Evolutionary conservation across 1,139 yeast species (phyloP).

Genomic region (Debaryomycetaceae sp.): DNA sequence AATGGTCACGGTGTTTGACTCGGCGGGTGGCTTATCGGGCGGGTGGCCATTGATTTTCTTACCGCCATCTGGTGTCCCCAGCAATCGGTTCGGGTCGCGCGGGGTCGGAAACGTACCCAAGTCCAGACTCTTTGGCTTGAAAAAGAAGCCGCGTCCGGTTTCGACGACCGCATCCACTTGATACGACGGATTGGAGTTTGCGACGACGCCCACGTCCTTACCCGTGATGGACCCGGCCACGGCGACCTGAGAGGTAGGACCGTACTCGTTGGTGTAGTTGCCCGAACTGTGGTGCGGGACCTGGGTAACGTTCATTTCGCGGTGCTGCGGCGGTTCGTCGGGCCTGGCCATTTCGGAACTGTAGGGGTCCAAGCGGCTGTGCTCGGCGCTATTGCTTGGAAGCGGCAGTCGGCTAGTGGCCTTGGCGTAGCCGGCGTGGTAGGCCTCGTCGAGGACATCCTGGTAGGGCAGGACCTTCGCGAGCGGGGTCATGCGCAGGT

Average conservation of each 20-base stretch:
- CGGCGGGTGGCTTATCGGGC: too few relatives aligned
- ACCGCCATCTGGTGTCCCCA: too few relatives aligned
- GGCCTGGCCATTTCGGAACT: too few relatives aligned
- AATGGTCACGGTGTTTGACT: too few relatives aligned
- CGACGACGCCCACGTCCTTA: constrained; percentile 2
- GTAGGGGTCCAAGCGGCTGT: too few relatives aligned
- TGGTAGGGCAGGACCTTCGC: neutral
- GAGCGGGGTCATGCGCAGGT: constrained; percentile 4
- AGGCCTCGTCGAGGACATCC: constrained; percentile 8
- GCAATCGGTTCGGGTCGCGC: too few relatives aligned
- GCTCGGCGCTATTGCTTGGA: constrained; percentile 9
- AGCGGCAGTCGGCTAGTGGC: constrained; percentile 1
- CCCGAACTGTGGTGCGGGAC: constrained; percentile 19
- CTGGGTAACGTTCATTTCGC: constrained; percentile 12
- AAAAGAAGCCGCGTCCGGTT: constrained; percentile 23
- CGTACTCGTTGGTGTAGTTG: constrained; percentile 22
- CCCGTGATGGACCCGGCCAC: constrained; percentile 2
- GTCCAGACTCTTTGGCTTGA: constrained; percentile 27
- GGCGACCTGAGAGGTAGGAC: constrained; percentile 17
- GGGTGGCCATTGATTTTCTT: too few relatives aligned
- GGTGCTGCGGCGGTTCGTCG: constrained; percentile 18
- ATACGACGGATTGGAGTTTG: constrained; percentile 17
- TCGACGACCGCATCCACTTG: constrained; percentile 18
- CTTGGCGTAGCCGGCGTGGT: constrained; percentile 6
- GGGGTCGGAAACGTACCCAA: constrained; percentile 16